A percentile compares a stretch with the other conserved stretches of the same genome.
These are phyloP conservation scores for Tuber aestivum DNA, from an alignment of 495 filamentous ascomycete species.

Conservation along the genomic window DNA sequence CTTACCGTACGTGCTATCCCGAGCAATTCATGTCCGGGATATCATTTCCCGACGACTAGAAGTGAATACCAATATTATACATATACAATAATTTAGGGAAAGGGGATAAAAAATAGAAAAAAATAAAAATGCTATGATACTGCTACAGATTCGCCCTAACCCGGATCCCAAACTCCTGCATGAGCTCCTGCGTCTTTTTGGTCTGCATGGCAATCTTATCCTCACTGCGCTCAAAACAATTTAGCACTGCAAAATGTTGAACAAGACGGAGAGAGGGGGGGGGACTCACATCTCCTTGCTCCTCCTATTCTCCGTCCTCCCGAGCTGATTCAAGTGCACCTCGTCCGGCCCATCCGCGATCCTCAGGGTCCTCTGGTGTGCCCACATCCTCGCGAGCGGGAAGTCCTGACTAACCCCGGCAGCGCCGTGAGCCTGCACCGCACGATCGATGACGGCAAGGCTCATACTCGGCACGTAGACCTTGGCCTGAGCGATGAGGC, in stretches of 20 bases:
- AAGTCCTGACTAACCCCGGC: constrained; percentile 88
- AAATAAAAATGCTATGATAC: not conserved
- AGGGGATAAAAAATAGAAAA: not conserved
- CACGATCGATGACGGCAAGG: constrained; percentile 74
- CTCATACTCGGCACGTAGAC: constrained; percentile 72
- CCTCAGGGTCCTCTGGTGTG: constrained; percentile 69
- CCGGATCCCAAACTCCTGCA: constrained; percentile 57
- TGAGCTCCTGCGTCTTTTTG: constrained; percentile 58
- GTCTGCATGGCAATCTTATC: constrained; percentile 61
- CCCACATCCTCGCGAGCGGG: constrained; percentile 81
- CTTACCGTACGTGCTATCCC: not conserved
- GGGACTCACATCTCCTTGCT: constrained; percentile 52
- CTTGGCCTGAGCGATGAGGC: constrained; percentile 83
- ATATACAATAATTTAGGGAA: not conserved
- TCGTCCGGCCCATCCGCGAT: constrained; percentile 91
- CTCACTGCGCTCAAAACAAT: constrained; percentile 38
- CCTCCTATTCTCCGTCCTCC: constrained; percentile 71
- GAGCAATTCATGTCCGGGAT: not conserved
- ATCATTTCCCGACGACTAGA: not conserved
- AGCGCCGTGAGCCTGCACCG: constrained; percentile 78
- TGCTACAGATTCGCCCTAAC: constrained; percentile 31
- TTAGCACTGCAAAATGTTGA: not conserved
- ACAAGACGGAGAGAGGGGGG: not conserved
- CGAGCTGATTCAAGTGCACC: constrained; percentile 88
- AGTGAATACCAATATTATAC: not conserved